Percentiles rank a stretch among this genome's conserved stretches.
phyloP scores from a whole-genome alignment of 805 yeast genomes.

The Ascoidea tarda region DNA sequence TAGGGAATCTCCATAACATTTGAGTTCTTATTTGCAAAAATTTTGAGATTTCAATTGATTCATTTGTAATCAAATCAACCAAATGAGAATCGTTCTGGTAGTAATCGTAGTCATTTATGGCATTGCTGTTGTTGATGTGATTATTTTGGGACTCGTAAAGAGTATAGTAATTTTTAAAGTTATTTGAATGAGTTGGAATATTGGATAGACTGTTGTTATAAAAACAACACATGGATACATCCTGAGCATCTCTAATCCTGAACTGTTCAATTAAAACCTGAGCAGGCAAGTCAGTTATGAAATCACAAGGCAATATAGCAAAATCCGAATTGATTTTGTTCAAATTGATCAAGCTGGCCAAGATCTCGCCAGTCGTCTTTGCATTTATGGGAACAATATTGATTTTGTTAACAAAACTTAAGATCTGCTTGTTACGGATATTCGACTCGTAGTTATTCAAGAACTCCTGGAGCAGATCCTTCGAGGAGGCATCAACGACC shows the following conservation, averaged over 20 bases:
- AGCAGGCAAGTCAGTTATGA: conserved; percentile 85
- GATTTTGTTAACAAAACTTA: conserved; percentile 19
- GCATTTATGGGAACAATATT: conserved; percentile 29
- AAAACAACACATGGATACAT: conserved; percentile 63
- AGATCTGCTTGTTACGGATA: conserved; percentile 20
- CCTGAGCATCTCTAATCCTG: conserved; percentile 52
- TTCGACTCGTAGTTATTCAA: conserved; percentile 31
- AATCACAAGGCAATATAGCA: conserved; percentile 88
- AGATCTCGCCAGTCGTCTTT: conserved; percentile 47
- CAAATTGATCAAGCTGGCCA: conserved; percentile 31
- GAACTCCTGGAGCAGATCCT: conserved; percentile 31
- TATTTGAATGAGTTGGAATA: conserved; percentile 50
- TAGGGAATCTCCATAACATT: conserved; percentile 80
- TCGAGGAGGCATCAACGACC: conserved; percentile 36
- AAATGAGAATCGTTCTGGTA: conserved; percentile 23
- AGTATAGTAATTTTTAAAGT: conserved; percentile 53
- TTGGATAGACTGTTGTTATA: conserved; percentile 64
- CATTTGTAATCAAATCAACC: conserved; percentile 59
- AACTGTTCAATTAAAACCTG: conserved; percentile 75
- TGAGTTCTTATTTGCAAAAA: conserved; percentile 70
- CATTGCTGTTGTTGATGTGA: conserved; percentile 20
- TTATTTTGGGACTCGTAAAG: conserved; percentile 27
- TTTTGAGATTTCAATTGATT: conserved; percentile 57
- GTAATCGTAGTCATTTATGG: conserved; percentile 13
- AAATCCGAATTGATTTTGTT: conserved; percentile 32